Conservation (phyloP, 2,329 filamentous ascomycete species). For the Paraphaeosphaeria sporulosa region DNA sequence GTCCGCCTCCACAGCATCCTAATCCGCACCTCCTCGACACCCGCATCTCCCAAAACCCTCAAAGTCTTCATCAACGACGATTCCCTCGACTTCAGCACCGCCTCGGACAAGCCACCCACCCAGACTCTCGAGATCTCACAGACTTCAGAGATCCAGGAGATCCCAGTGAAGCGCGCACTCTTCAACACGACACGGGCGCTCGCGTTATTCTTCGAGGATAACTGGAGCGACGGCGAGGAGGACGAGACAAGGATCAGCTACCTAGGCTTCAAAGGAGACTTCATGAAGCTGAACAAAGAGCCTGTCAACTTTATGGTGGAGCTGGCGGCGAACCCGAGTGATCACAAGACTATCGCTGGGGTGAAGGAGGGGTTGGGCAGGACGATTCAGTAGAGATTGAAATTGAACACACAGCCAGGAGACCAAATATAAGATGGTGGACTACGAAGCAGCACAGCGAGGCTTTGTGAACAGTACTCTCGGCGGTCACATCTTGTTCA, state of each 20-base stretch:
- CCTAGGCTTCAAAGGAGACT: constrained; percentile 92
- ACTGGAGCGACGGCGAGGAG: constrained; percentile 79
- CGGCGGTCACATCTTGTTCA: too few relatives aligned
- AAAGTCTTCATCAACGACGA: constrained; percentile 90
- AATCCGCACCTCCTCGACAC: constrained; percentile 76
- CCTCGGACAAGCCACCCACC: constrained; percentile 72
- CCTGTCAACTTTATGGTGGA: constrained; percentile 91
- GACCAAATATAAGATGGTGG: neutral
- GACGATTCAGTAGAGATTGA: constrained; percentile 37
- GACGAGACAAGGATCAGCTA: constrained; percentile 82
- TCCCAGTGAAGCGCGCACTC: constrained; percentile 84
- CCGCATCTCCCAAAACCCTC: constrained; percentile 79
- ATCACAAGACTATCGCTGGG: constrained; percentile 69
- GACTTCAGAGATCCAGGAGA: constrained; percentile 83
- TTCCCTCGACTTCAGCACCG: constrained; percentile 78
- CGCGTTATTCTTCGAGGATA: constrained; percentile 89
- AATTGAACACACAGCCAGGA: neutral
- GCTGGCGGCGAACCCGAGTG: constrained; percentile 87
- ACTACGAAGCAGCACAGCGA: too few relatives aligned
- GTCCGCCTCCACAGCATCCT: constrained; percentile 91
- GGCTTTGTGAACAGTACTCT: too few relatives aligned
- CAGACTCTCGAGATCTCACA: constrained; percentile 81
- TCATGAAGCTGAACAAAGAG: constrained; percentile 83
- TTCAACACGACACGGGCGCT: constrained; percentile 88
- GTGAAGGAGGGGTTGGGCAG: constrained; percentile 47